These are phyloP conservation scores for Hanseniaspora clermontiae DNA, from an alignment of 805 yeast species.

Conservation along the genomic window DNA sequence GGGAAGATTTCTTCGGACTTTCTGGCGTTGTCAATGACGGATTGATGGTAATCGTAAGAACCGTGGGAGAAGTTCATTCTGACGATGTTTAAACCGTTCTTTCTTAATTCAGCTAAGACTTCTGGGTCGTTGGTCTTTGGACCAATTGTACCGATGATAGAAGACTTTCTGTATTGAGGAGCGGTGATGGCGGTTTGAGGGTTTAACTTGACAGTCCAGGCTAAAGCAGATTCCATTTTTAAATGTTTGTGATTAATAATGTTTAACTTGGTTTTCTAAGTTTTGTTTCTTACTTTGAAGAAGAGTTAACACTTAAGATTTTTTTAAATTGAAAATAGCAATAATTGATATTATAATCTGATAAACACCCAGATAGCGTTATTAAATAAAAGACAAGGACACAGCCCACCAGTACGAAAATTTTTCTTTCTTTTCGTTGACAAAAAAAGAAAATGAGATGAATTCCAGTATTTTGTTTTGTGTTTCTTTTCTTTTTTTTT, in stretches of 20 bases:
- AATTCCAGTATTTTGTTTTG: no score
- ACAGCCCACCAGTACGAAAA: no score
- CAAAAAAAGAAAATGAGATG: no score
- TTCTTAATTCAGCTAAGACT: conserved; percentile 71
- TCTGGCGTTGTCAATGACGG: conserved; percentile 91
- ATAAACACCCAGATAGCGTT: no score
- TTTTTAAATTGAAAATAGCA: no score
- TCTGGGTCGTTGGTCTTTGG: conserved; percentile 93
- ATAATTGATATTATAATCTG: no score
- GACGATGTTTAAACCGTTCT: conserved; percentile 94
- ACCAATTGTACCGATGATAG: conserved; percentile 97
- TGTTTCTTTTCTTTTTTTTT: no score
- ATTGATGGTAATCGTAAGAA: conserved; percentile 92
- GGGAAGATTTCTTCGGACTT: conserved; percentile 79
- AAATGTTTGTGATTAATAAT: not conserved
- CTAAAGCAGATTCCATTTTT: conserved; percentile 42
- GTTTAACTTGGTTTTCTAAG: not conserved
- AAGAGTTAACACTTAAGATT: no score
- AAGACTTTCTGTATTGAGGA: conserved; percentile 69
- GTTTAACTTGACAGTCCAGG: conserved; percentile 76
- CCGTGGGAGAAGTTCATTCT: conserved; percentile 99
- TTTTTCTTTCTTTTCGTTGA: no score
- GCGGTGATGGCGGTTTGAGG: conserved; percentile 61
- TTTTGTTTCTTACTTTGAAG: no score
- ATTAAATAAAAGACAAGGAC: no score